Evolutionary conservation across 1,284 basidiomycete genomes (phyloP).

Genomic region (Golubevia sp.): DNA sequence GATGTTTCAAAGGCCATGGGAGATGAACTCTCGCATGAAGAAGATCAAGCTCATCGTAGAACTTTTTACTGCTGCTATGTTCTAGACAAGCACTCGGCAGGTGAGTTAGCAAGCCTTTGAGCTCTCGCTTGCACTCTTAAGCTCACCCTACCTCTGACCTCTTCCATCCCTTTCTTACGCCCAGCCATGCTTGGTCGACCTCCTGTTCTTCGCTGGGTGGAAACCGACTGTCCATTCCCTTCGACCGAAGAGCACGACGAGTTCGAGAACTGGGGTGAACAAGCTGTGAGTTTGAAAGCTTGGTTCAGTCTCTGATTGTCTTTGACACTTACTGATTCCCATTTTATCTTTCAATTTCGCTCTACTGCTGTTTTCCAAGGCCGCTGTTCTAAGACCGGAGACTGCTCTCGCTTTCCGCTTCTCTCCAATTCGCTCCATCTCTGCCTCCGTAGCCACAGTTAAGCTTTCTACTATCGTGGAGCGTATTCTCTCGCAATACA

Average conservation of each 20-base stretch:
- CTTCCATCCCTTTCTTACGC: constrained; percentile 2
- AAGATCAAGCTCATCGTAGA: constrained; percentile 31
- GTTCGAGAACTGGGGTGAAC: constrained; percentile 26
- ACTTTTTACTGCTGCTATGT: constrained; percentile 36
- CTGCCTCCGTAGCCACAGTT: constrained; percentile 19
- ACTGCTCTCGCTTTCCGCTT: constrained; percentile 16
- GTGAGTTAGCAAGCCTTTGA: too few species aligned
- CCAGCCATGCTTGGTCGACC: constrained; percentile 35
- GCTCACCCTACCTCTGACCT: too few species aligned
- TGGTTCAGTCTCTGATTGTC: background rate
- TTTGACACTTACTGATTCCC: constrained; percentile 14
- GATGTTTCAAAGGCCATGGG: constrained; percentile 23
- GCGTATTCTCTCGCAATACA: constrained; percentile 33
- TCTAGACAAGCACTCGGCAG: constrained; percentile 25
- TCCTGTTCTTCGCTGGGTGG: constrained; percentile 28
- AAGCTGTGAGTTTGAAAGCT: background rate
- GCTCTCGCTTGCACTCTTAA: too few species aligned
- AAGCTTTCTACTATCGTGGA: constrained; percentile 26
- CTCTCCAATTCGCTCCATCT: constrained; percentile 24
- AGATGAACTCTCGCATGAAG: constrained; percentile 21
- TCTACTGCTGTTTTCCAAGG: background rate
- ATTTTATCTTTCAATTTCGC: background rate
- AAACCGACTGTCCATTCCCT: constrained; percentile 41
- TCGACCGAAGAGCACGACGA: constrained; percentile 30
- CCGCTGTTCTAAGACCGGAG: constrained; percentile 26